These are phyloP conservation scores for Selenicereus undatus DNA, from an alignment of 148 eudicot species.

Conservation along the genomic window DNA sequence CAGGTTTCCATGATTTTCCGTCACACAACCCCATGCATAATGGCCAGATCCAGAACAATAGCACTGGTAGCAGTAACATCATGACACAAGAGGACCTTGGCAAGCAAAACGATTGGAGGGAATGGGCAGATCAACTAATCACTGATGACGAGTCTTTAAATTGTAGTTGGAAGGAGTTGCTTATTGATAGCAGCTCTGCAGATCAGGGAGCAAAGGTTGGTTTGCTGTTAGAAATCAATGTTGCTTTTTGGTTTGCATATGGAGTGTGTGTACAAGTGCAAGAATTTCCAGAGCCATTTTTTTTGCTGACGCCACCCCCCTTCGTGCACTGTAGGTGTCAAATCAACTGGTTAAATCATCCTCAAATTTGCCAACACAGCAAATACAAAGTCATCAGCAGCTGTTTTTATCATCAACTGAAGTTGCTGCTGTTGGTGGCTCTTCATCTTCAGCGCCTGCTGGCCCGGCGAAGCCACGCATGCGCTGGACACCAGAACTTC, in stretches of 20 bases:
- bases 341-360: constrained; percentile 41
- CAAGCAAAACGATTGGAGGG: constrained; percentile 59
- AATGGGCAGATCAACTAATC: constrained; percentile 78
- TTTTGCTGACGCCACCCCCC: constrained; percentile 11
- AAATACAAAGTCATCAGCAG: constrained; percentile 46
- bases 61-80: constrained; percentile 33
- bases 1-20: constrained; percentile 55
- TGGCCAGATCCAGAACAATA: constrained; percentile 38
- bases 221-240: constrained; percentile 1
- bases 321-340: constrained; percentile 25
- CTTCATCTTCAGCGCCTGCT: constrained; percentile 48
- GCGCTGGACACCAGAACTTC: constrained; percentile 99
- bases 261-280: background rate
- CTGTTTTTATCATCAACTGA: constrained; percentile 52
- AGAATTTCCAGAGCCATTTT: background rate
- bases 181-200: constrained; percentile 46
- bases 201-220: constrained; percentile 62
- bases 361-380: constrained; percentile 30
- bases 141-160: constrained; percentile 62
- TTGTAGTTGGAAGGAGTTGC: constrained; percentile 67
- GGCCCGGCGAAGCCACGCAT: constrained; percentile 67
- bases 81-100: constrained; percentile 46
- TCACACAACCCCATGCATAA: constrained; percentile 35
- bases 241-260: constrained; percentile 2
- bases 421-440: constrained; percentile 38